Conservation (phyloP, 352 stramenopile genomes). For the Phytopythium aichiense region DNA sequence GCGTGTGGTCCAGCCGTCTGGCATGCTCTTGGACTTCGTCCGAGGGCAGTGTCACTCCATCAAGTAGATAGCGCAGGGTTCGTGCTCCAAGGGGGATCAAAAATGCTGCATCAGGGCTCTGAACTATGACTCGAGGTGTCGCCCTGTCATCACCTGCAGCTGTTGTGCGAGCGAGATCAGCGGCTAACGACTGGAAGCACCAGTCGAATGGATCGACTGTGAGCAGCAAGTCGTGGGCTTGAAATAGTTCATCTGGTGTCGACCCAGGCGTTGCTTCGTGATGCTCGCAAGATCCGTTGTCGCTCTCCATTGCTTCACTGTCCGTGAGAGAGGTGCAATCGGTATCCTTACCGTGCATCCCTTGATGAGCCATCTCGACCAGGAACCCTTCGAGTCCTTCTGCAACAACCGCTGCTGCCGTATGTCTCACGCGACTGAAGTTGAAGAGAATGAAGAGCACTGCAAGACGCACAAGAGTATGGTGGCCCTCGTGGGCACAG, state of each 20-base stretch:
- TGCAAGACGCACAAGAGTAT: slow-evolving; percentile 17
- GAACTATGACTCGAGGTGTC: not conserved
- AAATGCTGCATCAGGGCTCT: slow-evolving; percentile 14
- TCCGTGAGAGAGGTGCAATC: not conserved
- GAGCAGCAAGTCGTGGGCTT: slow-evolving; percentile 33
- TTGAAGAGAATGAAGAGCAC: slow-evolving; percentile 38
- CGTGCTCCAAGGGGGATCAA: slow-evolving; percentile 36
- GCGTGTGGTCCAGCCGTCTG: not conserved
- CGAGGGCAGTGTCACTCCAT: slow-evolving; percentile 23
- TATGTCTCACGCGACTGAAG: slow-evolving; percentile 25
- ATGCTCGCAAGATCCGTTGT: not conserved
- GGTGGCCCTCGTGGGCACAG: slow-evolving; percentile 23
- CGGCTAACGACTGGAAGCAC: slow-evolving; percentile 34
- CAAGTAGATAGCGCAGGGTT: slow-evolving; percentile 33
- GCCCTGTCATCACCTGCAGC: not conserved
- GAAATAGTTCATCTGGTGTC: not conserved
- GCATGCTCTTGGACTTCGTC: slow-evolving; percentile 47
- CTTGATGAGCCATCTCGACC: slow-evolving; percentile 15
- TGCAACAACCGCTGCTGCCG: slow-evolving; percentile 31
- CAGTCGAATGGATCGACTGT: slow-evolving; percentile 60
- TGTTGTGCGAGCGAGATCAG: not conserved
- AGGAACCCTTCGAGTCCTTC: slow-evolving; percentile 39
- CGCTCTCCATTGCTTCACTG: not conserved
- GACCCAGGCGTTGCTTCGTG: not conserved
- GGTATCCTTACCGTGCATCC: not conserved